Evolutionary conservation across 1,284 basidiomycete species (phyloP), one percentile per base, ranked within the genome.

Genomic region (Cutaneotrichosporon cutaneum): DNA sequence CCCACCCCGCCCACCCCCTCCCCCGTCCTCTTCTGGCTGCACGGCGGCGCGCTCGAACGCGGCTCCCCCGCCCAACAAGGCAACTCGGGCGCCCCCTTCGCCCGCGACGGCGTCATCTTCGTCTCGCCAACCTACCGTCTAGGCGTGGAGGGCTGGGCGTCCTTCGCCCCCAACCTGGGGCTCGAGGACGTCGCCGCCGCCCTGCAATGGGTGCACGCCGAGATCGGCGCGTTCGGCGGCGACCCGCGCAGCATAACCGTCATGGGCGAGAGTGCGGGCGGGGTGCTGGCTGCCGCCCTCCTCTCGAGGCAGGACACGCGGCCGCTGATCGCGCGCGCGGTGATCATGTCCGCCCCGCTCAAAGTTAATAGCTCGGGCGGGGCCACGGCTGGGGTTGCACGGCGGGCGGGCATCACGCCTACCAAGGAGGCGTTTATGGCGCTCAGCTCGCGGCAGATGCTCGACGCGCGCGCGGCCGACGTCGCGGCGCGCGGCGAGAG

Each of bases 141-240:
- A 6, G 80, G 80, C n/a, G 71, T 80, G 10, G 76, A 81, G 55
- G 83, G 83, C n/a, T 83, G 67, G 1, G 69, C 70, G n/a, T 69
- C 73, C 54, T 63, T 65, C 9, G 77, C 74, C 0, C 71, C 72
- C 33, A 81, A 81, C 60, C 70, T 80, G 13, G 80, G 80, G 21
- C 61, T 80, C 22, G 66, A 68, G 56, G 83, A 84, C 65, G 80
- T 82, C 61, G 70, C 77, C 5, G 70, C 79, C 26, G 81, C 78
- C 0, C 72, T 85, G 4, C 69, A 81, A 59, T 85, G 83, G 83
- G 78, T 84, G 0, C 76, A 81, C 50, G 45, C 77, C 56, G 78
- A 83, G 62, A 82, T 84, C 55, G 66, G 64, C 32, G 70, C 70
- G 3, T 83, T 83, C 60, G 82, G 83, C 2, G 83, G 83, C 21